Base-by-base conservation (phyloP, 495 filamentous ascomycete genomes). In the Penicillium mononematosum region DNA sequence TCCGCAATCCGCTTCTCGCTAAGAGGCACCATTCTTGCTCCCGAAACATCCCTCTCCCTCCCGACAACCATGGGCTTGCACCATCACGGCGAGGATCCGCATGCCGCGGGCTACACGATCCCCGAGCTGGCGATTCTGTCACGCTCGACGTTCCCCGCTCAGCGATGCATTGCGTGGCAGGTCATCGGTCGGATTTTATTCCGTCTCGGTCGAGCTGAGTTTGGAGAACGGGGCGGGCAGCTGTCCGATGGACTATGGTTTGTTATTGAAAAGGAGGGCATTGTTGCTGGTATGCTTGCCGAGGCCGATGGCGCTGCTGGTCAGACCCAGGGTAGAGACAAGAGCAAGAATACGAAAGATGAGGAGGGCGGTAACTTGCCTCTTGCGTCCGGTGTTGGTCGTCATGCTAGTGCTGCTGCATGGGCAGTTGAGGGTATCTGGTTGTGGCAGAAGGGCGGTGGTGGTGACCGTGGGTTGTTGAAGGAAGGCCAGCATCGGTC, bases 81-180 rank as follows among this genome's bases (percentile, higher is more conserved):
- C 71, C 94, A 98, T 70, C 94, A 98, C 70, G 92, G 86, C 58
- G 85, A 95, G 44, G 92, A 95, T 7, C 94, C 94, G 12, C 90
- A 94, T 64, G 90, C 92, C 0, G 94, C 94, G 0, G 94, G 94
- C 0, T 98, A 98, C 69, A 97, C 95, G 1, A 81, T 98, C 27
- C 87, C 87, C 0, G 94, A 98, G 71, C 79, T 98, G 2, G 88
- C 92, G 8, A 82, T 87, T 17, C 76, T 97, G 36, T 85, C 89
- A 22, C 81, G 91, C n/a, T 92, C 87, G 42, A 81, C 85, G 0
- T 91, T 95, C 50, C 83, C 95, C 4, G 83, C 85, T 1, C 94
- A 98, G 74, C 79, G 95, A 2, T 98, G 94, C 61, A 76, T 98
- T 12, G 92, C 95, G 2, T 96, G 89, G 72, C 93, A 95, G 70